Evolutionary conservation across 305 asterid genomes (phyloP).

Genomic region (Fraxinus velutina): DNA sequence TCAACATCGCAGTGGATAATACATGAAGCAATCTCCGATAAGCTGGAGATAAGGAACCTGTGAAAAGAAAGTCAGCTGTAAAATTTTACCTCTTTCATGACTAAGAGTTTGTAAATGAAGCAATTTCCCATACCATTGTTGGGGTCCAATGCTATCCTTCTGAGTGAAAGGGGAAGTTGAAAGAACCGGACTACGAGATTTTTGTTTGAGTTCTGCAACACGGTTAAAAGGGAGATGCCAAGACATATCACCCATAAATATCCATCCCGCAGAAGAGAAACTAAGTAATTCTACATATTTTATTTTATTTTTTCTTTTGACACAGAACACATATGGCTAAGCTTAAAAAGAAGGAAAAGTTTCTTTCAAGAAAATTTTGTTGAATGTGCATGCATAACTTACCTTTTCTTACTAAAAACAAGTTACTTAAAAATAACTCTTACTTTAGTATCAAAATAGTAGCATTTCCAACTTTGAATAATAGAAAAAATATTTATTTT

Average conservation of each 20-base stretch:
- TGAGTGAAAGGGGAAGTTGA: conserved; percentile 77
- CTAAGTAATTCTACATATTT: background rate
- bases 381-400: background rate
- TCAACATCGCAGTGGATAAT: conserved; percentile 67
- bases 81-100: background rate
- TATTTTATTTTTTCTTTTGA: background rate
- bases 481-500: background rate
- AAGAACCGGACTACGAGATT: conserved; percentile 59
- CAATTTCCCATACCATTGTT: conserved; percentile 43
- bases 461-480: background rate
- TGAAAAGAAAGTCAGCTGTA: conserved; percentile 18
- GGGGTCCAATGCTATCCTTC: conserved; percentile 66
- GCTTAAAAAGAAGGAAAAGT: background rate
- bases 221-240: conserved; percentile 12
- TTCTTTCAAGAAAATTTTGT: background rate
- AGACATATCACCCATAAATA: background rate
- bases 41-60: conserved; percentile 65
- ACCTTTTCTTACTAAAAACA: background rate
- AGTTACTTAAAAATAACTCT: background rate
- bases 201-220: conserved; percentile 59
- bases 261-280: background rate
- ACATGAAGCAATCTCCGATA: conserved; percentile 73
- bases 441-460: background rate
- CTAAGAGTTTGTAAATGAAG: background rate
- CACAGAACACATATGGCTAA: background rate